Base-by-base conservation (phyloP, 2,329 filamentous ascomycete species). In the Pseudogymnoascus sp. region DNA sequence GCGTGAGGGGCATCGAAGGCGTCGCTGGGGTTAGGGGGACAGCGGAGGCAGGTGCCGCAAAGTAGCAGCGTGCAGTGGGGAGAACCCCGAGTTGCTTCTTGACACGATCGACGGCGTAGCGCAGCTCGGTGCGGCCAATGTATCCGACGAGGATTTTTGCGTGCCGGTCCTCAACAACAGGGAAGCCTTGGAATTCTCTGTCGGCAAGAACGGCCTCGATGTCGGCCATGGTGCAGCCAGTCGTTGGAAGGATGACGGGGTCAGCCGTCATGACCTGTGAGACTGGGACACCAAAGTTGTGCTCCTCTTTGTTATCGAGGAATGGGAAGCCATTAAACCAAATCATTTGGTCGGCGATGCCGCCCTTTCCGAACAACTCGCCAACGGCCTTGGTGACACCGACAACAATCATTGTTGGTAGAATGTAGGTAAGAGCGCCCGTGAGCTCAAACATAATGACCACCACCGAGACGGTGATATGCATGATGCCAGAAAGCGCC, bases 371-470 rank as follows among this genome's bases (percentile, higher is more conserved):
- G 72, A 96, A 95, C 11, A 92, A 82, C 68, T 96, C 91, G 66
- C 90, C 87, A 57, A 99, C 90, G 13, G 90, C 90, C 79, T 99
- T 99, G 40, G 93, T 97, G 33, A 97, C 89, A 60, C 95, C 95
- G 2, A 97, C 95, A 0, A 97, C 95, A 69, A 99, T 97, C 95
- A 99, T 99, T 13, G 93, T 97, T 0, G 95, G 95, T 28, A 99
- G 79, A 68, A 99, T 97, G 73, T 99, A 99, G 1, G 93, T 96
- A 65, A 97, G 79, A 6, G 95, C 95, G n/a, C 95, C 95, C 0
- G 95, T 99, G 60, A 99, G 83, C 76, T 99, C 95, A 72, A 97
- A 97, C 95, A 99, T 97, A 75, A 99, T 99, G 71, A 99, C 95
- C 1, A 97, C 93, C 9, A 99, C 92, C 0, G 93, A 96, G 15